Conservation (phyloP, 2,329 filamentous ascomycete genomes). For the Chrysosporium queenslandicum region DNA sequence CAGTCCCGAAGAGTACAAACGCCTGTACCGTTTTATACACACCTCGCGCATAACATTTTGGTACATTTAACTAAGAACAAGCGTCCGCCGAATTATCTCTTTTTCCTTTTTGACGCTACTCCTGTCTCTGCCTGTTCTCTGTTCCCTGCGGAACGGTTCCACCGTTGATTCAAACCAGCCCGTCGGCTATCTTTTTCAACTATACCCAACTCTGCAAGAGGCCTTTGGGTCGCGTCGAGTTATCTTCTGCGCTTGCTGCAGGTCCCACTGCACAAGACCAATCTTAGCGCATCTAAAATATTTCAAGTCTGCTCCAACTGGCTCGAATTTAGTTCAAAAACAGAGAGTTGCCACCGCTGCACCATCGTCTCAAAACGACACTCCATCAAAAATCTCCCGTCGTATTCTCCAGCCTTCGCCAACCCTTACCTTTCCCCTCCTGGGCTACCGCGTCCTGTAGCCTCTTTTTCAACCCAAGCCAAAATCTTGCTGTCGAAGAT, state of each 20-base stretch:
- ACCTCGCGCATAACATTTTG: constrained; percentile 9
- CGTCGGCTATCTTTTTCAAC: constrained; percentile 9
- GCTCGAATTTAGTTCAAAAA: constrained; percentile 13
- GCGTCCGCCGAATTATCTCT: constrained; percentile 7
- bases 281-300: constrained; percentile 6
- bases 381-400: constrained; percentile 1
- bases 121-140: constrained; percentile 3
- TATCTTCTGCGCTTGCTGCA: constrained; percentile 8
- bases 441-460: constrained; percentile 7
- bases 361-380: constrained; percentile 10
- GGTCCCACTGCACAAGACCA: constrained; percentile 11
- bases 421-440: constrained; percentile 9
- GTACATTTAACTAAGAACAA: constrained; percentile 14
- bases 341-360: constrained; percentile 11
- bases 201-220: constrained; percentile 10
- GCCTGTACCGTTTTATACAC: constrained; percentile 2
- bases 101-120: constrained; percentile 8
- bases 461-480: neutral
- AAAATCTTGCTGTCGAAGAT: neutral
- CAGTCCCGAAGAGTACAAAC: constrained; percentile 1
- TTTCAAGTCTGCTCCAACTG: constrained; percentile 3
- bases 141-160: constrained; percentile 13
- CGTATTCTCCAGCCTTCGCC: constrained; percentile 4
- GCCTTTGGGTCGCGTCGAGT: constrained; percentile 7
- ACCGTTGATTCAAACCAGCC: constrained; percentile 10